Conservation (phyloP, 192 early-diverging fungal species). For the Jimgerdemannia lactiflua region DNA sequence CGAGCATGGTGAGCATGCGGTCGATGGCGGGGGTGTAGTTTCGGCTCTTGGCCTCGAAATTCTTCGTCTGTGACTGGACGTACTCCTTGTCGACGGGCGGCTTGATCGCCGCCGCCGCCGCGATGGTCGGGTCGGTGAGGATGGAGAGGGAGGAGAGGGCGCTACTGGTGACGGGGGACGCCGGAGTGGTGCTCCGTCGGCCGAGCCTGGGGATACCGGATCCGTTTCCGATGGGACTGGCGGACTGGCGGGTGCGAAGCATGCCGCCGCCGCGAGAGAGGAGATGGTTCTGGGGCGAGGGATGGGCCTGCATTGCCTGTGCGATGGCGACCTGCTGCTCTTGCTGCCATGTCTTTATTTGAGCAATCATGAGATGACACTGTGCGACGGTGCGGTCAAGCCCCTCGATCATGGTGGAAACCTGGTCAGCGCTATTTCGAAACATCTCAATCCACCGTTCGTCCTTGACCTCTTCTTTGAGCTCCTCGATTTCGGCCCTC, state of each 20-base stretch:
- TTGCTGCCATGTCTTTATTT: not conserved
- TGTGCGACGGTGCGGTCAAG: constrained; percentile 52
- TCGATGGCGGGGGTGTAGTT: constrained; percentile 51
- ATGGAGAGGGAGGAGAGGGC: not conserved
- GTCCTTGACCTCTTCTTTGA: constrained; percentile 58
- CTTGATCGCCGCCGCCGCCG: not conserved
- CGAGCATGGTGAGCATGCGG: constrained; percentile 54
- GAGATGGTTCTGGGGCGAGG: not conserved
- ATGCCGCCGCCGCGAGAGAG: constrained; percentile 16
- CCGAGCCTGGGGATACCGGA: not conserved
- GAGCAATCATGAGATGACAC: constrained; percentile 24
- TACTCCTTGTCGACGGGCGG: constrained; percentile 36
- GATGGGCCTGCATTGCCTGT: not conserved
- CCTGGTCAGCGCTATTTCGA: constrained; percentile 49
- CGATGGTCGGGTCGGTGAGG: not conserved
- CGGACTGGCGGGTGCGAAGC: constrained; percentile 3
- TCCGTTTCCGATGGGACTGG: not conserved
- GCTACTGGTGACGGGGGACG: not conserved
- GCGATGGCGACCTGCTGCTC: constrained; percentile 2
- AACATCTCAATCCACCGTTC: constrained; percentile 55
- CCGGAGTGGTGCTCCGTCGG: not conserved
- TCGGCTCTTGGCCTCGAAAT: constrained; percentile 55
- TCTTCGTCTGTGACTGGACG: constrained; percentile 47
- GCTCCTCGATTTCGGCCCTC: constrained; percentile 49
- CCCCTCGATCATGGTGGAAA: constrained; percentile 54